These are phyloP conservation scores for Fusarium verticillioides DNA, from an alignment of 2,329 filamentous ascomycete species.

Conservation along the genomic window DNA sequence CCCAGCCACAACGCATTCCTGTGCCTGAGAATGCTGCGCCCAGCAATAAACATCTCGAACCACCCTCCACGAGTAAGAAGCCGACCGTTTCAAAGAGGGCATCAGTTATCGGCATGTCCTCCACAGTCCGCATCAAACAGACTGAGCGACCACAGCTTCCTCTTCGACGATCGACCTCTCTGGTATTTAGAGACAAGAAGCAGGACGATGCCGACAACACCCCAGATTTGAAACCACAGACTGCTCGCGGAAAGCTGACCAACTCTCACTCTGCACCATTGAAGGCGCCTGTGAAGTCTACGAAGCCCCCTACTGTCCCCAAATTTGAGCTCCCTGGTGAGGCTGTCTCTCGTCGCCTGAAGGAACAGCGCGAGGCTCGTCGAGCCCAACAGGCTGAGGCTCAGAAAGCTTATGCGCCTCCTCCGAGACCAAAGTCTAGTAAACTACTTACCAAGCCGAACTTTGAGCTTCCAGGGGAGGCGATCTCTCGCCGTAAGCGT, in stretches of 20 bases:
- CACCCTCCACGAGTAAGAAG: conserved; percentile 26
- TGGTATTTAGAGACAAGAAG: conserved; percentile 50
- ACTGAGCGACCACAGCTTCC: conserved; percentile 51
- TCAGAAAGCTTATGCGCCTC: conserved; percentile 50
- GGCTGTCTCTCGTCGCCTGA: conserved; percentile 66
- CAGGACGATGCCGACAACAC: conserved; percentile 24
- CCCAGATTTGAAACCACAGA: conserved; percentile 23
- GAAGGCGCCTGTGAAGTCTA: conserved; percentile 62
- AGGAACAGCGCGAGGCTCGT: conserved; percentile 68
- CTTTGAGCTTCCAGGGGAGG: conserved; percentile 73
- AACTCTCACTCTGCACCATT: conserved; percentile 41
- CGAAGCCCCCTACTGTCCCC: conserved; percentile 64
- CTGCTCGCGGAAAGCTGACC: conserved; percentile 35
- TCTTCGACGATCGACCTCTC: conserved; percentile 56
- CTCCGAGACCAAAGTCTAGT: conserved; percentile 60
- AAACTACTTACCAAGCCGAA: conserved; percentile 64
- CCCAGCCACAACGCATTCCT: conserved; percentile 49
- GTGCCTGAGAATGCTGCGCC: conserved; percentile 41
- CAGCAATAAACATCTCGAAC: conserved; percentile 28
- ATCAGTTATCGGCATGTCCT: conserved; percentile 49
- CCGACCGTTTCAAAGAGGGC: conserved; percentile 40
- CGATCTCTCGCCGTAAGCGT: conserved; percentile 65
- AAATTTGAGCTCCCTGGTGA: conserved; percentile 73
- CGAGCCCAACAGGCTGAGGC: conserved; percentile 51
- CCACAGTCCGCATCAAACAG: conserved; percentile 56